Evolutionary conservation across 1,284 basidiomycete genomes (phyloP).

Genomic region (Gymnopus androsaceus): DNA sequence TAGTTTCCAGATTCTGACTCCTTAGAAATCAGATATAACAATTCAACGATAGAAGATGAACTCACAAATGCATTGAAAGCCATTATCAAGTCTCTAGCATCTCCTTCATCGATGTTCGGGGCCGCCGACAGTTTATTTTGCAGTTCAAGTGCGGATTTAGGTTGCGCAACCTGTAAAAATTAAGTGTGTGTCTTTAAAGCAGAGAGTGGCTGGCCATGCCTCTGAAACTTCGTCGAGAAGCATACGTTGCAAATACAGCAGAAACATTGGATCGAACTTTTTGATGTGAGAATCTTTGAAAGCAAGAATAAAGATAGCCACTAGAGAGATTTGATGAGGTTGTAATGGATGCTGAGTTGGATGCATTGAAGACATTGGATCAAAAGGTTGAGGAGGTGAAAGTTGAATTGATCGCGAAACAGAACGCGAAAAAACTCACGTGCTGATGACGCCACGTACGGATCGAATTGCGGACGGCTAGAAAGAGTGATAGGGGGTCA

Average conservation of each 20-base stretch:
- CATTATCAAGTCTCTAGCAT: constrained; percentile 5
- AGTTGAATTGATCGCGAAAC: too few species aligned
- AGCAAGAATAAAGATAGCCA: constrained; percentile 59
- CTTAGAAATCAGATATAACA: constrained; percentile 30
- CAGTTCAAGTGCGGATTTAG: constrained; percentile 9
- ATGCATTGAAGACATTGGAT: too few species aligned
- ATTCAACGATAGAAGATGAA: background rate
- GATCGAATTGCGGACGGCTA: too few species aligned
- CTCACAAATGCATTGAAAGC: constrained; percentile 21
- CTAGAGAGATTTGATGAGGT: constrained; percentile 72
- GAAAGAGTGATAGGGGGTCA: too few species aligned
- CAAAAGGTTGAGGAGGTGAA: too few species aligned
- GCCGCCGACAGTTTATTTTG: background rate
- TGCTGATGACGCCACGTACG: too few species aligned
- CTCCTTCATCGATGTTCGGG: constrained; percentile 2
- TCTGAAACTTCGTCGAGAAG: constrained; percentile 63
- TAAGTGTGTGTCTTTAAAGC: background rate
- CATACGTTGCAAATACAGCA: constrained; percentile 63
- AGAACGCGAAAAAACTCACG: too few species aligned
- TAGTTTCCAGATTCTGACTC: constrained; percentile 48
- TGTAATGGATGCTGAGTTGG: constrained; percentile 63
- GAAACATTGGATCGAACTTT: constrained; percentile 55
- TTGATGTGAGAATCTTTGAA: constrained; percentile 58
- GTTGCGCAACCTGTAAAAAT: constrained; percentile 13
- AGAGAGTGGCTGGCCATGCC: constrained; percentile 24